These are phyloP conservation scores for Sporobolomyces phaffii DNA, from an alignment of 768 basidiomycete genomes.

Conservation along the genomic window DNA sequence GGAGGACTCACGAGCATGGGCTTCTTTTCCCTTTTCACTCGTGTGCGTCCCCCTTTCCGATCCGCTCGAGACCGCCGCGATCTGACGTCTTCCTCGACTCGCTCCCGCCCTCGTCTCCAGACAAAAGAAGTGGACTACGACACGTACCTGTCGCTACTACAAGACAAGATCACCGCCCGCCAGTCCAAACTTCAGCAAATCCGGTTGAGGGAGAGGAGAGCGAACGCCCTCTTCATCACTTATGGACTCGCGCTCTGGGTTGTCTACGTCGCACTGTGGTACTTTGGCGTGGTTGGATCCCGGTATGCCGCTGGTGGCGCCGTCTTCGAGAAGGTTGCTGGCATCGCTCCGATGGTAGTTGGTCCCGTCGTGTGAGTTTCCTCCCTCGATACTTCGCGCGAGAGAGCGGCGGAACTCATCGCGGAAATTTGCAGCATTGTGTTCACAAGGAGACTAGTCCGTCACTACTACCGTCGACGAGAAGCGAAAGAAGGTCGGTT, in stretches of 20 bases:
- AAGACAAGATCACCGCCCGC: slow-evolving; percentile 21
- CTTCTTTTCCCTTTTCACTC: not conserved
- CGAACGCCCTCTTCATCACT: slow-evolving; percentile 68
- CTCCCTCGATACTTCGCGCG: too few species aligned
- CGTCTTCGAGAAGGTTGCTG: slow-evolving; percentile 49
- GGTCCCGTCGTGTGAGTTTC: slow-evolving; percentile 71
- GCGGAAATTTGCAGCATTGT: slow-evolving; percentile 31
- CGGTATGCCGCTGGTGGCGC: slow-evolving; percentile 46
- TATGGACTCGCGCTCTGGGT: slow-evolving; percentile 72
- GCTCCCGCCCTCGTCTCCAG: slow-evolving; percentile 6
- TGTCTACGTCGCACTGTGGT: slow-evolving; percentile 45
- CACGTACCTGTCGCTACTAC: slow-evolving; percentile 18
- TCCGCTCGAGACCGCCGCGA: not conserved
- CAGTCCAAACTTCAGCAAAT: slow-evolving; percentile 49
- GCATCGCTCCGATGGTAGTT: slow-evolving; percentile 57
- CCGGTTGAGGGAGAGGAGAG: slow-evolving; percentile 72
- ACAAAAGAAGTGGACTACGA: slow-evolving; percentile 34
- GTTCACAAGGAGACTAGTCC: slow-evolving; percentile 33
- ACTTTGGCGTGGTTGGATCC: slow-evolving; percentile 32
- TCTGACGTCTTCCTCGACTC: not conserved
- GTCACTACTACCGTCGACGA: slow-evolving; percentile 38
- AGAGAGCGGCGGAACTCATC: not conserved
- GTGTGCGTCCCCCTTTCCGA: not conserved
- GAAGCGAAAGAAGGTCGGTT: slow-evolving; percentile 37
- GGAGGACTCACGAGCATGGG: too few species aligned